Base-by-base conservation (phyloP, 805 yeast genomes). In the Starmera pachycereana region DNA sequence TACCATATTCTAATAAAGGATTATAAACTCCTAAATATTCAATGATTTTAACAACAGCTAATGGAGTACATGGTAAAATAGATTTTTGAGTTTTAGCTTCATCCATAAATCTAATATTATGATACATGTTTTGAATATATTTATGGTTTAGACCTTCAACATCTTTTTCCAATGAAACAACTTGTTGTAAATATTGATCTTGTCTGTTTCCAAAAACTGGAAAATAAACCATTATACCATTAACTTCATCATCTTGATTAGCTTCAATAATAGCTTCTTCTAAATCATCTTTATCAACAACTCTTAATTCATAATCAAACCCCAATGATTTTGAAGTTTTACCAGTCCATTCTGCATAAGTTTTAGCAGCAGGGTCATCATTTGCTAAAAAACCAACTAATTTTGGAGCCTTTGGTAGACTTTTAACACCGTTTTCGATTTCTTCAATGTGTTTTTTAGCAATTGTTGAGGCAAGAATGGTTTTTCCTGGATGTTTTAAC, bases 161-260 rank as follows among this genome's bases (percentile, higher is more conserved):
- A 54, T 92, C 98, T 60, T 92, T 92, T 44, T 86, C 90, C 32
- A 80, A 68, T n/a, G 88, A 68, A 14, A 92, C 89, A 45, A 88
- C 83, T 63, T 92, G 97, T 64, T 92, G 97, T 42, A 92, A 63
- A 60, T 92, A 92, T 62, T 85, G 95, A 61, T 92, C 98, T 63
- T 92, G 97, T 43, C 85, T 76, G 56, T 86, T 85, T 4, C 96
- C 96, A 62, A 86, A 92, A 3, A 92, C 97, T 0, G 98, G 98
- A 73, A 90, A 92, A 60, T 92, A 92, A 12, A 92, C 90, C 84
- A 92, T 88, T 49, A 92, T 92, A 19, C 97, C 98, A 56, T 88
- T 80, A 32, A 90, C 85, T 1, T 58, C 50, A 40, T 72, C 75
- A 54, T 89, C 90, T 27, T 68, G 66, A 58, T 92, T 92, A 43